Conservation (phyloP, 169 alveolate genomes). For the Babesia ovata region DNA sequence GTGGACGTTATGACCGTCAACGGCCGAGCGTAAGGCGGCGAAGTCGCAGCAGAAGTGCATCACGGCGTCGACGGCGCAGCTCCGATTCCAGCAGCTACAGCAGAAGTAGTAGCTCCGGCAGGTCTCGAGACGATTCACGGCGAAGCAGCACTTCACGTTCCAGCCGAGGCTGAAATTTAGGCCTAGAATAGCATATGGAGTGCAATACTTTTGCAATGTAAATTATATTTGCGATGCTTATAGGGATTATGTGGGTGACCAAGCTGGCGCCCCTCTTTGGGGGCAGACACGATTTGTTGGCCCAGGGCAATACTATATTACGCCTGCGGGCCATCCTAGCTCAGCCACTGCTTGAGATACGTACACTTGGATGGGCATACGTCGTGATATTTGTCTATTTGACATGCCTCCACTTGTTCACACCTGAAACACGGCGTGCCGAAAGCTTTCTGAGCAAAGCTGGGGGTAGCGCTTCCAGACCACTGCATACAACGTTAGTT, state of each 20-base stretch:
- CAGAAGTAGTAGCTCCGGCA: neutral
- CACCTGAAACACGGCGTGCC: constrained; percentile 75
- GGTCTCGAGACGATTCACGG: neutral
- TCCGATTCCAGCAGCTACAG: neutral
- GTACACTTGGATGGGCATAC: constrained; percentile 55
- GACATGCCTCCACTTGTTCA: constrained; percentile 61
- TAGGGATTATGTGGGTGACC: too few species aligned
- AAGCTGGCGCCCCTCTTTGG: too few species aligned
- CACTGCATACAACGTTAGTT: constrained; percentile 39
- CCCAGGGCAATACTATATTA: neutral
- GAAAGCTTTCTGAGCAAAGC: constrained; percentile 49
- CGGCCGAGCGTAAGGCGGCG: neutral
- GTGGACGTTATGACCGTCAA: neutral
- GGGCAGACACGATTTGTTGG: too few species aligned
- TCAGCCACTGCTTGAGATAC: constrained; percentile 56
- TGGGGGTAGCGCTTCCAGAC: constrained; percentile 63
- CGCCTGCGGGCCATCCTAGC: neutral
- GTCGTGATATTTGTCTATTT: constrained; percentile 23
- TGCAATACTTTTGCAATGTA: too few species aligned
- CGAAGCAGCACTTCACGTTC: too few species aligned
- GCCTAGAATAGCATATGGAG: too few species aligned
- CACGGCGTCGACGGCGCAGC: neutral
- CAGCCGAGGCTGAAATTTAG: too few species aligned
- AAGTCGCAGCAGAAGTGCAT: neutral
- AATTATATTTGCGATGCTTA: too few species aligned